These are phyloP conservation scores for Mallotus nudiflorus DNA, from an alignment of 345 rosid genomes.

Conservation along the genomic window DNA sequence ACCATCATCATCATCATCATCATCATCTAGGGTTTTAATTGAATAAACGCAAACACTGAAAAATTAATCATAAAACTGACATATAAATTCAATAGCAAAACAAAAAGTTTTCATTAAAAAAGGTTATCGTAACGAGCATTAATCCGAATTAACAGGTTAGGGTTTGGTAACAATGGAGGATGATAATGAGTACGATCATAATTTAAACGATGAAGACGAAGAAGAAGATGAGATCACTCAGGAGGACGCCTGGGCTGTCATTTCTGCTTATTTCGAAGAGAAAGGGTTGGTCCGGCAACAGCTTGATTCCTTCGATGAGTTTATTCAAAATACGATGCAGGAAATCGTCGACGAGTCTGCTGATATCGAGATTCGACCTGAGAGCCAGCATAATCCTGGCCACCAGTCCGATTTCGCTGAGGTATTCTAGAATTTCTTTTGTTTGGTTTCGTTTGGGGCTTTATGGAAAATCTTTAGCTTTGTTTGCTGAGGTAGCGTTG, in stretches of 20 bases:
- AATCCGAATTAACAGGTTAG: too few species aligned
- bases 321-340: conserved; percentile 97
- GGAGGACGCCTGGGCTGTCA: conserved; percentile 96
- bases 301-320: conserved; percentile 94
- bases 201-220: conserved; percentile 47
- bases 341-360: conserved; percentile 93
- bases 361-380: conserved; percentile 94
- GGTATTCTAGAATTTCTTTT: conserved; percentile 37
- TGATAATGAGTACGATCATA: conserved; percentile 61
- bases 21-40: too few species aligned
- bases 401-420: conserved; percentile 90
- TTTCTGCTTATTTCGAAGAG: conserved; percentile 93
- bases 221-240: conserved; percentile 82
- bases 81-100: too few species aligned
- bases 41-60: too few species aligned
- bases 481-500: neutral
- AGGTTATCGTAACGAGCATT: too few species aligned
- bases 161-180: conserved; percentile 47
- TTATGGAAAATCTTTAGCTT: too few species aligned
- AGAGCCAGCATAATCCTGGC: conserved; percentile 96
- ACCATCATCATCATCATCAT: too few species aligned
- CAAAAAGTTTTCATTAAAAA: too few species aligned
- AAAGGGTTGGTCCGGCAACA: conserved; percentile 94
- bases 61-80: too few species aligned
- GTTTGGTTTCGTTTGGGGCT: neutral